Percentiles rank a stretch among this genome's conserved stretches.
Evolutionary conservation across 148 eudicot genomes (phyloP).

Genomic region (Chenopodium suecicum): DNA sequence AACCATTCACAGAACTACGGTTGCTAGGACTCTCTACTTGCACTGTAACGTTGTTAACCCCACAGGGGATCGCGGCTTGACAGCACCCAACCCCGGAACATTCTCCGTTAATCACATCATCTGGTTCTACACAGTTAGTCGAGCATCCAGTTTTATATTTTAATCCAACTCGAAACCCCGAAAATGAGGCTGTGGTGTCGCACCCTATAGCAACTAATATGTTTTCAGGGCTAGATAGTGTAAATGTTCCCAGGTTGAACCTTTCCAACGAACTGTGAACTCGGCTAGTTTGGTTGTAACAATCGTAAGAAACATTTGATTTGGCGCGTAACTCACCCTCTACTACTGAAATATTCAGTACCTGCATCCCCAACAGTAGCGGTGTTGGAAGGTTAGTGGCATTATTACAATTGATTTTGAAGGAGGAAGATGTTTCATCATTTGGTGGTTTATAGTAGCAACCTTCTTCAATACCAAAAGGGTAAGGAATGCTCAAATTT

Average conservation of each 20-base stretch:
- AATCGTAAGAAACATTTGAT: neutral
- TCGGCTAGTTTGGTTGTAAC: neutral
- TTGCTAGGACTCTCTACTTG: neutral
- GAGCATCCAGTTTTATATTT: slow-evolving; percentile 2
- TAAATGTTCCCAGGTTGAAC: neutral
- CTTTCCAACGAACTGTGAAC: no score
- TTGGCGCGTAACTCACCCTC: neutral
- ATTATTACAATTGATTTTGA: neutral
- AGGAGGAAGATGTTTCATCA: neutral
- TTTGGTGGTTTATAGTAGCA: slow-evolving; percentile 2
- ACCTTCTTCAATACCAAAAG: slow-evolving; percentile 26
- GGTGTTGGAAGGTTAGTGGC: neutral
- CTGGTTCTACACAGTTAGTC: neutral
- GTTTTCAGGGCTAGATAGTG: neutral
- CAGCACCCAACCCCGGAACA: slow-evolving; percentile 24
- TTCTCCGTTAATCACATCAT: neutral
- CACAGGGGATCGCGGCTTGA: neutral
- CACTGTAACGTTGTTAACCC: neutral
- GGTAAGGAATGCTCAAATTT: slow-evolving; percentile 23
- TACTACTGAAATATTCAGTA: neutral
- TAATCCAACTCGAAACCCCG: neutral
- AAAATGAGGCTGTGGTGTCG: slow-evolving; percentile 6
- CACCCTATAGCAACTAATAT: neutral
- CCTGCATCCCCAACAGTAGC: neutral
- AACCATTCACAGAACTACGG: neutral